Conservation (phyloP, 768 basidiomycete genomes). For the Rhizopogon roseolus region DNA sequence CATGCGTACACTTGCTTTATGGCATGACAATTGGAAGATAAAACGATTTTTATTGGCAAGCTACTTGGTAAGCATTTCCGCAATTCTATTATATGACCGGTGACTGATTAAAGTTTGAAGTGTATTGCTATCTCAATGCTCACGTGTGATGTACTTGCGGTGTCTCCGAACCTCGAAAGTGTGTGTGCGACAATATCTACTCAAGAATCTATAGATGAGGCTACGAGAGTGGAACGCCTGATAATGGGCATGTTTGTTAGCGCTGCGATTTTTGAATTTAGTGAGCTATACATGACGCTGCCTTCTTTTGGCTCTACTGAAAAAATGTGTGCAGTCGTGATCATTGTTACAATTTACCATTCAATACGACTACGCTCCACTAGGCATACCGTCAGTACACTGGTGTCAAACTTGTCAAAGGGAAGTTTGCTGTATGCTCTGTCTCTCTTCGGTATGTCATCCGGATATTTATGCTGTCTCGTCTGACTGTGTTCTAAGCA, state of each 20-base stretch:
- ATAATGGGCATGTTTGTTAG: conserved; percentile 8
- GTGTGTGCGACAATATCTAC: conserved; percentile 3
- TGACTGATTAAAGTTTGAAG: background rate
- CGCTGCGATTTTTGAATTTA: conserved; percentile 7
- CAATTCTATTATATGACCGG: background rate
- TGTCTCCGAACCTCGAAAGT: conserved; percentile 1
- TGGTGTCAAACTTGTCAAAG: background rate
- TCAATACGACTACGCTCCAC: background rate
- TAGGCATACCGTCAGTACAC: background rate
- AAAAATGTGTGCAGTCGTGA: background rate
- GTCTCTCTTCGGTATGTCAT: conserved; percentile 3
- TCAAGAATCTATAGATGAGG: background rate
- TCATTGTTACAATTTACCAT: conserved; percentile 1
- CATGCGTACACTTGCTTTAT: conserved; percentile 9
- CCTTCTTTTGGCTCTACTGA: background rate
- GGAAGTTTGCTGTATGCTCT: conserved; percentile 9
- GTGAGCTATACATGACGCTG: background rate
- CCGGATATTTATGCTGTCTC: background rate
- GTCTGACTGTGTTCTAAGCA: background rate
- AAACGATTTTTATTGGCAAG: background rate
- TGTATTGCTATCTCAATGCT: conserved; percentile 5
- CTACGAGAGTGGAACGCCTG: conserved; percentile 3
- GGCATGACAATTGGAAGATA: background rate
- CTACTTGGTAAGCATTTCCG: conserved; percentile 1
- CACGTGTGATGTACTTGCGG: conserved; percentile 2